Base-by-base conservation (phyloP, 2,329 filamentous ascomycete genomes). In the Fusarium papillatum region DNA sequence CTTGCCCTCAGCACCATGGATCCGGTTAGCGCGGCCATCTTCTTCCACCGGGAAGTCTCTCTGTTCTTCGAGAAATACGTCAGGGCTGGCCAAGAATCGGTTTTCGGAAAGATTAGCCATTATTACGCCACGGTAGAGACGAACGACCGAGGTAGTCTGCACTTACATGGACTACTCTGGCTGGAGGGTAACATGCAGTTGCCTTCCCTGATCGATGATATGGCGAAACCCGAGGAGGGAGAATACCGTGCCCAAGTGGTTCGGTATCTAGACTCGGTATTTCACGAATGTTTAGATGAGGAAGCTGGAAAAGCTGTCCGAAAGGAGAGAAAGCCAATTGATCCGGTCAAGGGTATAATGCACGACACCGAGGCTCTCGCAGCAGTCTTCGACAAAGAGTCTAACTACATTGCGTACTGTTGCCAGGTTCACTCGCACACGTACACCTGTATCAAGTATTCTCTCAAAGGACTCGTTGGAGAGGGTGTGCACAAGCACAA, bases 1-100 rank as follows among this genome's bases (percentile, higher is more conserved):
- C 38, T 61, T 38, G 38, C 46, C 16, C 60, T 59, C 53, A 22
- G 26, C 31, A 59, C 29, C 41, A 55, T 34, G n/a, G 70, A 75
- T 53, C 72, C 67, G 1, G 36, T 73, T 2, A 73, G 68, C 50
- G 60, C 69, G 4, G 57, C 66, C 17, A 66, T 72, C 41, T 71
- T 71, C 43, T 73, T 73, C 48, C 41, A 68, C n/a, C 10, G 55
- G 24, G 61, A 72, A 50, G 19, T 72, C 1, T 57, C 61, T 1
- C 2, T 69, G 22, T 72, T 72, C 39, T 72, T 72, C 11, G 22
- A 69, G 46, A 8, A 53, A 16, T 69, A 66, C 29, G 62, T 69
- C 14, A 69, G 34, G 5, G 10, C 13, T 1, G 57, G 62, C 4
- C 13, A 69, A 3, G 46, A 69, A 10, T 72, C 62, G 8, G 24